These are phyloP conservation scores for Leccinum barrowsii DNA, from an alignment of 768 basidiomycete genomes.

Conservation along the genomic window DNA sequence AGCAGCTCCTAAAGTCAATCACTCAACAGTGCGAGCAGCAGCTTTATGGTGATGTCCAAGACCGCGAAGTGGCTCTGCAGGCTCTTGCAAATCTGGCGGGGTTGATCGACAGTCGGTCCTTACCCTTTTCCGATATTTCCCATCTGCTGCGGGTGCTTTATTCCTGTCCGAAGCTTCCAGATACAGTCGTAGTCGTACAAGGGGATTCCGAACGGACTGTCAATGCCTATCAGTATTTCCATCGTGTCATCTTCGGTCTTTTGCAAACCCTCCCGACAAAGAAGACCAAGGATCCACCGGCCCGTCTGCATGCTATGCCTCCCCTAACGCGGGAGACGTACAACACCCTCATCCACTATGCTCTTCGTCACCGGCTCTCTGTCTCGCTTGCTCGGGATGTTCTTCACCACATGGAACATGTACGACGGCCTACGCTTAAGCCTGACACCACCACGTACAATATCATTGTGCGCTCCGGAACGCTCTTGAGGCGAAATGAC, in stretches of 20 bases:
- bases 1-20: conserved; percentile 34
- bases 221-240: conserved; percentile 47
- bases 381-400: conserved; percentile 44
- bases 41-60: conserved; percentile 27
- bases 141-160: conserved; percentile 47
- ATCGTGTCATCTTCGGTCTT: conserved; percentile 43
- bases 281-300: conserved; percentile 20
- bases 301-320: conserved; percentile 21
- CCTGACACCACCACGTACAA: conserved; percentile 55
- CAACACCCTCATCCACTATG: conserved; percentile 64
- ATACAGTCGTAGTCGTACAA: conserved; percentile 38
- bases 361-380: conserved; percentile 58
- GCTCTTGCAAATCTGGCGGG: conserved; percentile 57
- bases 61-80: conserved; percentile 44
- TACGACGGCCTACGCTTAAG: conserved; percentile 38
- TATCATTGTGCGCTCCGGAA: conserved; percentile 53
- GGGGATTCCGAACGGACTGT: conserved; percentile 23
- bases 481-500: conserved; percentile 45
- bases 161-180: conserved; percentile 38
- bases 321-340: conserved; percentile 42
- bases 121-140: conserved; percentile 44
- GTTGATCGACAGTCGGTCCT: conserved; percentile 46
- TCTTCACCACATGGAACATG: conserved; percentile 51
- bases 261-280: conserved; percentile 31
- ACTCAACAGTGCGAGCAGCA: conserved; percentile 25